Conservation (phyloP, 2,329 filamentous ascomycete species). For the Rhinocladiella similis region DNA sequence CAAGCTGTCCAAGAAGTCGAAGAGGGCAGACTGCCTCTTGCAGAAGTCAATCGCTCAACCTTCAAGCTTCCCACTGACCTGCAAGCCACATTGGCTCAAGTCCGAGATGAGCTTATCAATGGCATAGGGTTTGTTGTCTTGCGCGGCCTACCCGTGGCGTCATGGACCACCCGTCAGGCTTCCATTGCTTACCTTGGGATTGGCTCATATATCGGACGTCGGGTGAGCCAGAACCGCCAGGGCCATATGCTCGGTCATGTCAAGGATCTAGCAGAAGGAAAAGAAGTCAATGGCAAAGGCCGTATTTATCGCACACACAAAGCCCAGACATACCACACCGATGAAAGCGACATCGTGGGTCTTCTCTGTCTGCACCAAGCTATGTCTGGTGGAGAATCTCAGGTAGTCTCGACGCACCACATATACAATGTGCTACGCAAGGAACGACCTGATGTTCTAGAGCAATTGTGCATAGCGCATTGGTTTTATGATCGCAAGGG, state of each 20-base stretch:
- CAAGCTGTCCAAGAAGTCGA: slow-evolving; percentile 69
- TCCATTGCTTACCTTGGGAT: slow-evolving; percentile 87
- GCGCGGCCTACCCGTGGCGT: slow-evolving; percentile 73
- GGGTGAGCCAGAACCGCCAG: slow-evolving; percentile 78
- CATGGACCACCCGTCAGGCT: slow-evolving; percentile 76
- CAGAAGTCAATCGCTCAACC: slow-evolving; percentile 66
- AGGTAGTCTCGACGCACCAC: slow-evolving; percentile 75
- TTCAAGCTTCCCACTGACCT: slow-evolving; percentile 61
- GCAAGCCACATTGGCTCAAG: slow-evolving; percentile 51
- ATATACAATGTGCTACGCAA: slow-evolving; percentile 78
- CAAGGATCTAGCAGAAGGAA: slow-evolving; percentile 81
- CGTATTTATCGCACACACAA: slow-evolving; percentile 88
- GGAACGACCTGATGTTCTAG: slow-evolving; percentile 75
- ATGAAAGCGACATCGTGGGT: slow-evolving; percentile 79
- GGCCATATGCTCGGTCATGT: slow-evolving; percentile 87
- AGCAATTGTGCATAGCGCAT: slow-evolving; percentile 70
- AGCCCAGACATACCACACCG: slow-evolving; percentile 79
- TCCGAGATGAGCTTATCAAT: slow-evolving; percentile 70
- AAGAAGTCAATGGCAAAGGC: slow-evolving; percentile 76
- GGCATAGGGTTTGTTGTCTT: slow-evolving; percentile 88
- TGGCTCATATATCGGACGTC: slow-evolving; percentile 80
- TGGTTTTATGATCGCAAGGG: slow-evolving; percentile 95
- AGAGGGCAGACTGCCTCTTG: slow-evolving; percentile 63
- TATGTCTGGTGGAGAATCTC: slow-evolving; percentile 78
- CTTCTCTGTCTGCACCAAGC: slow-evolving; percentile 77